These are phyloP conservation scores for Salix exigua DNA, from an alignment of 345 rosid genomes.

Conservation along the genomic window DNA sequence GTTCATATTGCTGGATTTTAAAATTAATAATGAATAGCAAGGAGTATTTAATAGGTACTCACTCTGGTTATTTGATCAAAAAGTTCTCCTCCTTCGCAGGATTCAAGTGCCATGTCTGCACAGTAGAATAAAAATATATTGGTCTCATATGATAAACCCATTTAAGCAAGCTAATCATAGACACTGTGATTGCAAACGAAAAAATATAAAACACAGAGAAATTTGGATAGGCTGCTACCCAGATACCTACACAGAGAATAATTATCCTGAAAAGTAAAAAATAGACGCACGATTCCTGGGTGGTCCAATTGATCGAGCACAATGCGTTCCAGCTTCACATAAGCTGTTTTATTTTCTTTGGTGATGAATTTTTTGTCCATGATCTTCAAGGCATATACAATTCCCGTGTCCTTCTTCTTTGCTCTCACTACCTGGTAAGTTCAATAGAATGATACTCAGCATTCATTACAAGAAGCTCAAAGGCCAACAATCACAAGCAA, in stretches of 20 bases:
- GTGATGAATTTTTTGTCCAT: constrained; percentile 99
- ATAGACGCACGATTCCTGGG: constrained; percentile 87
- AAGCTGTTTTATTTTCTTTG: constrained; percentile 94
- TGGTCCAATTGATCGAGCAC: constrained; percentile 96
- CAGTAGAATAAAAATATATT: constrained; percentile 24
- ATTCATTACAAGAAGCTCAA: constrained; percentile 2
- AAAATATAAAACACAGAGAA: background rate
- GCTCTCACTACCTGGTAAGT: constrained; percentile 83
- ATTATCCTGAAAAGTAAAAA: constrained; percentile 86
- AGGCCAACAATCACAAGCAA: background rate
- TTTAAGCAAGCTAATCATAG: background rate
- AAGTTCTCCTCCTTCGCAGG: constrained; percentile 97
- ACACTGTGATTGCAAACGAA: background rate
- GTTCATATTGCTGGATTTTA: background rate
- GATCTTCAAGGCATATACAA: constrained; percentile 85
- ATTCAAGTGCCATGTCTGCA: constrained; percentile 97
- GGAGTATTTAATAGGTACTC: constrained; percentile 32
- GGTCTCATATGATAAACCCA: constrained; percentile 21
- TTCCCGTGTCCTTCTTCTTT: constrained; percentile 83
- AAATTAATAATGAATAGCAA: background rate
- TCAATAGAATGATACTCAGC: constrained; percentile 15
- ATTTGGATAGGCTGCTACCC: constrained; percentile 8
- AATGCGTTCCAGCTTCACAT: constrained; percentile 90
- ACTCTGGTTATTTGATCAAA: constrained; percentile 97
- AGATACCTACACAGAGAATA: constrained; percentile 76